These are phyloP conservation scores for Suillus subalutaceus DNA, from an alignment of 768 basidiomycete species.

Conservation along the genomic window DNA sequence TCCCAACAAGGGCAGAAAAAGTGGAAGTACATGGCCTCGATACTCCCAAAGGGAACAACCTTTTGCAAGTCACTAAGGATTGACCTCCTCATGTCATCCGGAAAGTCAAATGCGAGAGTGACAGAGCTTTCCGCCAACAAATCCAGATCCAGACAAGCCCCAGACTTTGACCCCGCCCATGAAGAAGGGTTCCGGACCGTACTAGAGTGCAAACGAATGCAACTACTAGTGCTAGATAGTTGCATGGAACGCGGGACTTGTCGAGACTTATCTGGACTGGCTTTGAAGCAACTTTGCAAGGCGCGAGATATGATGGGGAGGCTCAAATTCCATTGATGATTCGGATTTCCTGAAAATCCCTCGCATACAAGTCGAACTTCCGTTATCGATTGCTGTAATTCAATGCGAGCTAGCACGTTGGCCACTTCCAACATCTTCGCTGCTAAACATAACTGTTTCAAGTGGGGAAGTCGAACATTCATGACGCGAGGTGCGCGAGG, in stretches of 20 bases:
- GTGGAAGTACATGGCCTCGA: background rate
- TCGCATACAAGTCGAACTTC: background rate
- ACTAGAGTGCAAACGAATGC: background rate
- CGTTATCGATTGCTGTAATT: background rate
- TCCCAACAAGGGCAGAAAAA: background rate
- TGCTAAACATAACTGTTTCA: background rate
- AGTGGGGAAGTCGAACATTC: conserved; percentile 4
- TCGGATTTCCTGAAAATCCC: background rate
- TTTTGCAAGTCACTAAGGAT: background rate
- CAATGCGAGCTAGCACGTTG: background rate
- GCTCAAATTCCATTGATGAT: background rate
- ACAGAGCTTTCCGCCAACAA: background rate
- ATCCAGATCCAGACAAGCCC: background rate
- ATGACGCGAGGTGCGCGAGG: background rate
- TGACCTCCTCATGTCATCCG: background rate
- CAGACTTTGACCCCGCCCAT: background rate
- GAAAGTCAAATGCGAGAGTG: background rate
- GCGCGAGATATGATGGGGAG: background rate
- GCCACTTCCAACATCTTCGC: background rate
- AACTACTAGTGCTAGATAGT: background rate
- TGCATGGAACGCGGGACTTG: background rate
- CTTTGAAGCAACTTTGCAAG: background rate
- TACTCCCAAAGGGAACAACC: background rate
- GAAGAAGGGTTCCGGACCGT: background rate
- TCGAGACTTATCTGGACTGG: background rate